Base-by-base conservation (phyloP, 805 yeast species). In the Henningerozyma blattae region DNA sequence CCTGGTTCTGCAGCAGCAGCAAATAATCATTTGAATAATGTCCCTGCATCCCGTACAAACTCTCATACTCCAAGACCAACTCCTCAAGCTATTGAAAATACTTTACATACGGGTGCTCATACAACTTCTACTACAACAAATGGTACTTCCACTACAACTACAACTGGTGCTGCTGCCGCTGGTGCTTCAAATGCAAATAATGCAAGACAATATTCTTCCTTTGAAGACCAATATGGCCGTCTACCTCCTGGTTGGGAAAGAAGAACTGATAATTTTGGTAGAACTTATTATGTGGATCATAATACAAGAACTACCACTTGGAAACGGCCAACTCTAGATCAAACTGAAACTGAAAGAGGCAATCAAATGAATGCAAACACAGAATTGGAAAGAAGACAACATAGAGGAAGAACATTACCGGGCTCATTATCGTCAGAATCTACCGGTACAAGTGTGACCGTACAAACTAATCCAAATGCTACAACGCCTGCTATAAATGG, bases 221-320 rank as follows among this genome's bases (percentile, higher is more conserved):
- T 91, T 56, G 98, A 91, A 61, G 99, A 91, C 61, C 97, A 89
- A 58, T 75, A 77, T 48, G 99, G 99, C 28, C 70, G 95, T 53
- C 68, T 91, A 45, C 99, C 98, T 3, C 85, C 95, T 5, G 99
- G 99, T 4, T 91, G 98, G 97, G 99, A 91, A 60, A 77, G 98
- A 48, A 74, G 98, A 61, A 87, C 97, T 1, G 99, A 91, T 58
- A 85, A 86, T 58, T 83, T 86, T 51, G 98, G 98, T 19, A 75
- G 99, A 53, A 89, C 97, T 1, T 91, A 91, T 61, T 91, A 89
- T 55, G 98, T 91, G 25, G 99, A 91, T 61, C 99, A 91, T 62
- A 86, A 89, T 58, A 83, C 95, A 15, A 77, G 96, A 61, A 83
- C 95, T 7, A 91, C 99, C 7, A 89, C 98, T n/a, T 91, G 99